Evolutionary conservation across 148 eudicot genomes (phyloP).

Genomic region (Cornus controversa): DNA sequence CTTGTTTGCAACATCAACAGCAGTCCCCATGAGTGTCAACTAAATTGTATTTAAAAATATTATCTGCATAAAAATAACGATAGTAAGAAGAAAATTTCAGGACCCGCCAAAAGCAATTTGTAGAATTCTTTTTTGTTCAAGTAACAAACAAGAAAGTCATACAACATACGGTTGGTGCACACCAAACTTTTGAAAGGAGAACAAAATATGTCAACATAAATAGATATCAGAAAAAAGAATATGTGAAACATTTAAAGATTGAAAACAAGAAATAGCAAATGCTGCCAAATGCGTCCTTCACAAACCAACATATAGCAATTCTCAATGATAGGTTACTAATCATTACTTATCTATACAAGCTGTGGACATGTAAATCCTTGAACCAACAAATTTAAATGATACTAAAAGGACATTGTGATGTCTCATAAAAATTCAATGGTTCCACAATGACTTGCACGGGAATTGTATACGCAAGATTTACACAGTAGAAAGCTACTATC

Average conservation of each 20-base stretch:
- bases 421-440: no score
- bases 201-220: background rate
- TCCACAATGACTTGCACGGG: no score
- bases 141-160: background rate
- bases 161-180: background rate
- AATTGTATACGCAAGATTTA: no score
- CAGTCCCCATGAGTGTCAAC: slow-evolving; percentile 22
- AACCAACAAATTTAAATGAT: background rate
- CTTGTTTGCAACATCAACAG: slow-evolving; percentile 21
- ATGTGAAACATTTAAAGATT: background rate
- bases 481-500: no score
- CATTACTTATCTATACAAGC: background rate
- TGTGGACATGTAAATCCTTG: background rate
- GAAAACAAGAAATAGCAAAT: background rate
- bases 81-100: background rate
- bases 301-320: background rate
- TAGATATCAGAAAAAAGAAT: background rate
- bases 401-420: background rate
- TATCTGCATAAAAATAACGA: slow-evolving; percentile 4
- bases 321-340: background rate
- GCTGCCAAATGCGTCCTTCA: background rate
- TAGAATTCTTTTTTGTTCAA: background rate
- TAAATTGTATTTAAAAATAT: background rate
- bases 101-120: background rate
- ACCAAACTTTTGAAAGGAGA: background rate